Evolutionary conservation across 495 filamentous ascomycete genomes (phyloP).

Genomic region (Niebla homalea): DNA sequence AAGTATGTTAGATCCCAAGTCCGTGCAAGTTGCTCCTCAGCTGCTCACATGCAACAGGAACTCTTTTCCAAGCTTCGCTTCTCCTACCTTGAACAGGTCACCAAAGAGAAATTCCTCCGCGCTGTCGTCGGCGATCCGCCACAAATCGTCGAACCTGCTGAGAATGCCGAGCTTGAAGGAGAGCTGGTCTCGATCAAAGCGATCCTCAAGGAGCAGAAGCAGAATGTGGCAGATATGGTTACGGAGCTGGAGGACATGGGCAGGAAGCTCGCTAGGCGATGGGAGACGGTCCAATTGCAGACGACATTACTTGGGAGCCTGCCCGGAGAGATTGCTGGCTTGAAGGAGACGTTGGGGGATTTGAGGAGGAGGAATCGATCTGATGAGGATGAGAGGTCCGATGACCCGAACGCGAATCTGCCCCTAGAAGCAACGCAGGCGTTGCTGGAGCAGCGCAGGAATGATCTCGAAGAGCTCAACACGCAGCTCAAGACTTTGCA

Average conservation of each 20-base stretch:
- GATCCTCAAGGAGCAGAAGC: constrained; percentile 61
- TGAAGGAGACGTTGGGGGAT: constrained; percentile 32
- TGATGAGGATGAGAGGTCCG: constrained; percentile 11
- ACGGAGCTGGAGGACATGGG: constrained; percentile 56
- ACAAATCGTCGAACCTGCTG: constrained; percentile 62
- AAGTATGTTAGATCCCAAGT: constrained; percentile 27
- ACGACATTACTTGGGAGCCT: constrained; percentile 43
- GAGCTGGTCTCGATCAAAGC: constrained; percentile 59
- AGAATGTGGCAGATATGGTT: constrained; percentile 61
- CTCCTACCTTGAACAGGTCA: constrained; percentile 70
- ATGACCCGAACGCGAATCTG: constrained; percentile 34
- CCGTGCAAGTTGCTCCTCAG: background rate
- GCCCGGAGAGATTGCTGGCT: constrained; percentile 45
- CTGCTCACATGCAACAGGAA: constrained; percentile 38
- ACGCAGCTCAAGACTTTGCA: constrained; percentile 53
- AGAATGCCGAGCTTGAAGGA: constrained; percentile 70
- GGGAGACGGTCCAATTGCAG: constrained; percentile 53
- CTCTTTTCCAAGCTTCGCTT: constrained; percentile 93
- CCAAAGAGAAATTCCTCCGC: constrained; percentile 92
- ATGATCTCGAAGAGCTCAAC: constrained; percentile 50
- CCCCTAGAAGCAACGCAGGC: constrained; percentile 45
- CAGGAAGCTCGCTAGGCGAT: constrained; percentile 41
- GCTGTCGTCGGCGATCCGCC: constrained; percentile 89
- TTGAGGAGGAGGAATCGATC: constrained; percentile 8
- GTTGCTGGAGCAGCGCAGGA: constrained; percentile 45